Conservation (phyloP, 371 early-diverging fungal species). For the Zopfochytrium polystomum region DNA sequence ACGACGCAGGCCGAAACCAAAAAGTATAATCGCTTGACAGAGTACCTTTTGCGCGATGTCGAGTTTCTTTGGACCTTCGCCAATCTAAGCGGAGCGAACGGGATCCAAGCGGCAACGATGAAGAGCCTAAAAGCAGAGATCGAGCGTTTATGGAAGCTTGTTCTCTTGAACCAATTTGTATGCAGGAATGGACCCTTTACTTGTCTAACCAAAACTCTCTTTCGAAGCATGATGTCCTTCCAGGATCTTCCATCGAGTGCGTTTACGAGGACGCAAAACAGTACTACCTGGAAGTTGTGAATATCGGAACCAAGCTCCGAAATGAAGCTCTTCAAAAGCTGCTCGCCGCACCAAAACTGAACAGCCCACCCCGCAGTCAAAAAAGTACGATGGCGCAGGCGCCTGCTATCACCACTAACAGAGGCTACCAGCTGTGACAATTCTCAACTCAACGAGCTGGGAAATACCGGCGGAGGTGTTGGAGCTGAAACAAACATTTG, state of each 20-base stretch:
- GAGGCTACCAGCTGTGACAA: no score
- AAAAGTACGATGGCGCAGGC: no score
- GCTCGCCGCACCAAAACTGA: no score
- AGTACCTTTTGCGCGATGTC: constrained; percentile 78
- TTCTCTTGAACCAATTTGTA: constrained; percentile 95
- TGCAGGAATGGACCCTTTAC: constrained; percentile 35
- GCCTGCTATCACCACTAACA: no score
- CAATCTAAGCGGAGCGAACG: no score
- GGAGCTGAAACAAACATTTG: no score
- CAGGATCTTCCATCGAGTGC: constrained; percentile 86
- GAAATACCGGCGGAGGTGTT: no score
- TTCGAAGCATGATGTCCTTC: constrained; percentile 50
- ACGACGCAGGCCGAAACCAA: constrained; percentile 88
- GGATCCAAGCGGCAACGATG: no score
- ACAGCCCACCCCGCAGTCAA: no score
- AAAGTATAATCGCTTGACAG: constrained; percentile 77
- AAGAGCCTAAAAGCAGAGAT: constrained; percentile 60
- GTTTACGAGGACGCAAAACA: constrained; percentile 82
- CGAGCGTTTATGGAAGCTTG: constrained; percentile 80
- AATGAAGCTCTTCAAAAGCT: no score
- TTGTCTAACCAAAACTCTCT: constrained; percentile 30
- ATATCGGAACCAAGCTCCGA: no score
- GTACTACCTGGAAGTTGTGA: constrained; percentile 54
- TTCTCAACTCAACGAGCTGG: no score
- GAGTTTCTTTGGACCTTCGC: constrained; percentile 66